Evolutionary conservation across 2,329 filamentous ascomycete genomes (phyloP).

Genomic region (Metarhizium guizhouense): DNA sequence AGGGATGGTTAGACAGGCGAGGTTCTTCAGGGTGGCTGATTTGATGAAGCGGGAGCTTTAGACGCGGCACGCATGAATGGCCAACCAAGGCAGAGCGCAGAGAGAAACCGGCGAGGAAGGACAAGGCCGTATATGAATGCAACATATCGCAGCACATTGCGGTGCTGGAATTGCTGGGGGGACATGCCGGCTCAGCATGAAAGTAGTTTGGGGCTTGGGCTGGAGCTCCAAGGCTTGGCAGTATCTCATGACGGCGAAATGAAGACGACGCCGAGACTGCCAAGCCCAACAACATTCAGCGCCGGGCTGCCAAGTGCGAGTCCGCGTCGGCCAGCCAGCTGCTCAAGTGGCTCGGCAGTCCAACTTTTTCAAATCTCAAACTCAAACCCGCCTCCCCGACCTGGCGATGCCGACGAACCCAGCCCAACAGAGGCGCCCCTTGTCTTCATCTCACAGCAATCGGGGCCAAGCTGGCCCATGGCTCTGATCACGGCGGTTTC

Average conservation of each 20-base stretch:
- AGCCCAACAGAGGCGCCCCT: too few relatives aligned
- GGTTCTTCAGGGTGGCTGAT: too few relatives aligned
- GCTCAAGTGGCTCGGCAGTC: slow-evolving; percentile 1
- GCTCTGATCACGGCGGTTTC: background rate
- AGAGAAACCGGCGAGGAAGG: background rate
- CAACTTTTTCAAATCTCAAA: background rate
- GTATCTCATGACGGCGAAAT: slow-evolving; percentile 6
- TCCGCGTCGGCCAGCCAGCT: background rate
- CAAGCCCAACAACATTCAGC: slow-evolving; percentile 8
- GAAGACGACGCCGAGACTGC: slow-evolving; percentile 12
- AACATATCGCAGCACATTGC: background rate
- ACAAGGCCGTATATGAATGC: background rate
- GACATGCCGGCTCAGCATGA: slow-evolving; percentile 1
- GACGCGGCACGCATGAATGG: background rate
- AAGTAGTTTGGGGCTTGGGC: background rate
- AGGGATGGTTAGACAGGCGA: background rate
- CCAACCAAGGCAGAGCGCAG: background rate
- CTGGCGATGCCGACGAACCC: too few relatives aligned
- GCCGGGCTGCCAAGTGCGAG: slow-evolving; percentile 3
- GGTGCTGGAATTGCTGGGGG: background rate
- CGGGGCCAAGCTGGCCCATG: background rate
- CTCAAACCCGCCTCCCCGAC: too few relatives aligned
- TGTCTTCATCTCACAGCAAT: too few relatives aligned
- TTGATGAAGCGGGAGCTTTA: too few relatives aligned
- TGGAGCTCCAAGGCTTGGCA: slow-evolving; percentile 12